Evolutionary conservation across 768 basidiomycete genomes (phyloP).

Genomic region (Sporobolomyces roseus): DNA sequence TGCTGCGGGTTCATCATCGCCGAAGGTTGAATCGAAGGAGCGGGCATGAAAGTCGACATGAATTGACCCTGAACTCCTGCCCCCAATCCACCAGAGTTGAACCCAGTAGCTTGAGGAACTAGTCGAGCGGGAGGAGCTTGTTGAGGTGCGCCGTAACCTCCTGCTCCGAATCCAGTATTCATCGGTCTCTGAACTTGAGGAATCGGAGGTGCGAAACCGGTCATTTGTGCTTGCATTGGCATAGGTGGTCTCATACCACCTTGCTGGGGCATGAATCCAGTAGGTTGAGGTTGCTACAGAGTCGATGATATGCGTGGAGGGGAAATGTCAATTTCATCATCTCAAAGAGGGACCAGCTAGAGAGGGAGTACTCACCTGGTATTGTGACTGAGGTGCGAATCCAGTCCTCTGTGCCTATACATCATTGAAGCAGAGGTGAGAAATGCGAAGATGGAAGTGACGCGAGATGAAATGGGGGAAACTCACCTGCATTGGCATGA

Average conservation of each 20-base stretch:
- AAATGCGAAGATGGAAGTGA: not conserved
- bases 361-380: conserved; percentile 51
- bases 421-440: conserved; percentile 5
- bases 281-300: conserved; percentile 40
- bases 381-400: conserved; percentile 54
- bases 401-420: conserved; percentile 50
- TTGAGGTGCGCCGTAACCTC: conserved; percentile 9
- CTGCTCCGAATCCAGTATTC: conserved; percentile 52
- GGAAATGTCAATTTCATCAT: not conserved
- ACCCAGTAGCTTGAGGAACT: conserved; percentile 72
- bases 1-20: conserved; percentile 6
- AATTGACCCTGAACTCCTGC: conserved; percentile 38
- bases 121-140: conserved; percentile 52
- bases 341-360: not conserved
- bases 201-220: conserved; percentile 59
- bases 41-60: conserved; percentile 71
- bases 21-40: conserved; percentile 31
- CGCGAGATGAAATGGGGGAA: not conserved
- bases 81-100: conserved; percentile 51
- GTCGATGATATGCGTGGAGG: not conserved
- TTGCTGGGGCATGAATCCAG: conserved; percentile 24
- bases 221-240: conserved; percentile 60
- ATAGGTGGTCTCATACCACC: conserved; percentile 23
- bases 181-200: conserved; percentile 62
- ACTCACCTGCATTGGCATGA: conserved; percentile 17